phyloP scores from a whole-genome alignment of 2,329 filamentous ascomycete species.

The Botrytis elliptica region DNA sequence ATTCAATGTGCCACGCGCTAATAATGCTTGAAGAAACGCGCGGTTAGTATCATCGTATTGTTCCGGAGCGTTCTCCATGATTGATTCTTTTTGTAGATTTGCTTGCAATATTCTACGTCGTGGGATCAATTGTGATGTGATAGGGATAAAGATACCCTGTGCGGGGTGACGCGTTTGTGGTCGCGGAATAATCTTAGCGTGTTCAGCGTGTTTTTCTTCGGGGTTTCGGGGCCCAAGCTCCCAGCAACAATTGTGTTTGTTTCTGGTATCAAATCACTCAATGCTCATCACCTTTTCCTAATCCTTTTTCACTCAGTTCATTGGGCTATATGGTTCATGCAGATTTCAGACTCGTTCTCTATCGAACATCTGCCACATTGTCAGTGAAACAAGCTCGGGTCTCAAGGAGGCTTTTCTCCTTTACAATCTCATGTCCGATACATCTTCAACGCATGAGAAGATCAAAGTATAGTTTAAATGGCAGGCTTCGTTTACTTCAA shows the following conservation, averaged over 20 bases:
- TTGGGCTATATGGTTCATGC: not conserved
- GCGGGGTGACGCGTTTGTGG: conserved; percentile 13
- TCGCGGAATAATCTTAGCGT: not conserved
- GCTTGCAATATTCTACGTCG: not conserved
- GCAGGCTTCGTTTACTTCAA: not conserved
- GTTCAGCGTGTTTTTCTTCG: conserved; percentile 4
- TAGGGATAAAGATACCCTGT: not conserved
- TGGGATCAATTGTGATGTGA: not conserved
- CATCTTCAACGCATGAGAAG: not conserved
- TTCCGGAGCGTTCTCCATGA: not conserved
- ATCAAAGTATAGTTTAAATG: not conserved
- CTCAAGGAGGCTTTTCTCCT: not conserved
- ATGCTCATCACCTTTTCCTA: not conserved
- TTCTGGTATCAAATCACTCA: not conserved
- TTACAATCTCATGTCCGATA: not conserved
- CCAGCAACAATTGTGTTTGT: not conserved
- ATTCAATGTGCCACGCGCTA: conserved; percentile 76
- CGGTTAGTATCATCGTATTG: conserved; percentile 63
- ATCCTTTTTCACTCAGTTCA: not conserved
- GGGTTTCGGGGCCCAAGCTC: conserved; percentile 1
- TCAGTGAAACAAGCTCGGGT: not conserved
- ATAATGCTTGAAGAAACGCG: conserved; percentile 86
- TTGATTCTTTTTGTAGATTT: not conserved
- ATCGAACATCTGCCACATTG: not conserved
- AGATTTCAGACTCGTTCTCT: not conserved